Evolutionary conservation across 1,284 basidiomycete genomes (phyloP).

Genomic region (Mycena citricolor): DNA sequence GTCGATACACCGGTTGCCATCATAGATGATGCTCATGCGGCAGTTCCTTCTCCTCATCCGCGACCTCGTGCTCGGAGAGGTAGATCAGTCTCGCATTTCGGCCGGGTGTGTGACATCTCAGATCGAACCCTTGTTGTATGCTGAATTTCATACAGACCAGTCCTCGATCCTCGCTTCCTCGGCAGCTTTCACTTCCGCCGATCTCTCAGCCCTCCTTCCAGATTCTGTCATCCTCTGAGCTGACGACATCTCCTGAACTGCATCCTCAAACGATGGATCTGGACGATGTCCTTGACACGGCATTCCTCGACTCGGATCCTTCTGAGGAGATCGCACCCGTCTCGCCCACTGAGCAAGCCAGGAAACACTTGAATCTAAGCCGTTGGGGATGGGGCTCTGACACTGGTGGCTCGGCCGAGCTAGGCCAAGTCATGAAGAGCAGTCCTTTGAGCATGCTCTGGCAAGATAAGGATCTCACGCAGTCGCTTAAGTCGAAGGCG

Average conservation of each 20-base stretch:
- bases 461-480: conserved; percentile 41
- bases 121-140: conserved; percentile 27
- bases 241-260: conserved; percentile 34
- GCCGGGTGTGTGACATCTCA: conserved; percentile 27
- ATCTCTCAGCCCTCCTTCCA: conserved; percentile 31
- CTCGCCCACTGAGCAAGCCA: conserved; percentile 23
- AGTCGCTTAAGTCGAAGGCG: conserved; percentile 25
- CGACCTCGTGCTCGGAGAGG: conserved; percentile 40
- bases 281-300: conserved; percentile 78
- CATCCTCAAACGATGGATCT: conserved; percentile 62
- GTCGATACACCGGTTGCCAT: conserved; percentile 45
- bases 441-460: conserved; percentile 59
- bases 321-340: conserved; percentile 31
- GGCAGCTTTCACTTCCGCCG: conserved; percentile 27
- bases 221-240: conserved; percentile 29
- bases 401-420: conserved; percentile 39
- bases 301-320: conserved; percentile 62
- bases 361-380: conserved; percentile 42
- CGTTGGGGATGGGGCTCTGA: conserved; percentile 75
- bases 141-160: conserved; percentile 34
- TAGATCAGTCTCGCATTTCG: conserved; percentile 34
- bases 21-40: conserved; percentile 55
- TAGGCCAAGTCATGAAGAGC: conserved; percentile 48
- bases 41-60: conserved; percentile 68
- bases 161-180: conserved; percentile 27